phyloP scores from a whole-genome alignment of 2,329 filamentous ascomycete genomes.

The Colletotrichum cereale region DNA sequence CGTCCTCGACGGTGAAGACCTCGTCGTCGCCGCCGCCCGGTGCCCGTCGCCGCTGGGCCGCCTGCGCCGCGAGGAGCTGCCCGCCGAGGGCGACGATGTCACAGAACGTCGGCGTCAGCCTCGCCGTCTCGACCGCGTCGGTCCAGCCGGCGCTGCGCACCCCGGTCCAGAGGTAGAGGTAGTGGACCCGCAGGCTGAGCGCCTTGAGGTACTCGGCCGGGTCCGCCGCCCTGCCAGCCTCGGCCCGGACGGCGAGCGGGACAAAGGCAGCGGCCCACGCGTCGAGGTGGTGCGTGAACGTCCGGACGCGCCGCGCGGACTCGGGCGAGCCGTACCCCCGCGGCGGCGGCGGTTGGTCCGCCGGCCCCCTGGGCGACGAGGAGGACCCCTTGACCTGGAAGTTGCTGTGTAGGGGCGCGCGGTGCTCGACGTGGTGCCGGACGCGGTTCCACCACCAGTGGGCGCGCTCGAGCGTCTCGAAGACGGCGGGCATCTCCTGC shows the following conservation, averaged over 20 bases:
- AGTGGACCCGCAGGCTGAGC: conserved; percentile 16
- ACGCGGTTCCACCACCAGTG: conserved; percentile 23
- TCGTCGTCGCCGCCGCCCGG: not conserved
- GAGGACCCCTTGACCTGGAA: conserved; percentile 25
- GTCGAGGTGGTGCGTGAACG: not conserved
- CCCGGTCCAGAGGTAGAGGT: conserved; percentile 23
- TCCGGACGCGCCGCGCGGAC: not conserved
- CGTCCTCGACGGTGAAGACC: conserved; percentile 18
- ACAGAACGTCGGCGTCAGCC: not conserved
- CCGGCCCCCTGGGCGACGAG: too few species aligned
- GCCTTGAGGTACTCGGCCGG: conserved; percentile 1
- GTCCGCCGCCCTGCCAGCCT: not conserved
- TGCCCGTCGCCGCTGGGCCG: not conserved
- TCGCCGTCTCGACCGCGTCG: not conserved
- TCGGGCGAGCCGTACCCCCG: conserved; percentile 8
- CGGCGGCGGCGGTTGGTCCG: too few species aligned
- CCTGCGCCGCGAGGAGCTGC: conserved; percentile 8
- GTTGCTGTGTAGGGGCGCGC: conserved; percentile 6
- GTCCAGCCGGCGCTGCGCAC: conserved; percentile 23
- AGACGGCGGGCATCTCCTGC: conserved; percentile 26
- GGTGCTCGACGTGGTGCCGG: conserved; percentile 22
- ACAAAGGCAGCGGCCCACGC: conserved; percentile 12
- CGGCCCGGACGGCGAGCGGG: conserved; percentile 8
- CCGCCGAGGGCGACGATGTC: conserved; percentile 16
- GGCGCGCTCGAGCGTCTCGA: conserved; percentile 16